These are phyloP conservation scores for Bipolaris sorokiniana DNA, from an alignment of 2,329 filamentous ascomycete species.

Conservation along the genomic window DNA sequence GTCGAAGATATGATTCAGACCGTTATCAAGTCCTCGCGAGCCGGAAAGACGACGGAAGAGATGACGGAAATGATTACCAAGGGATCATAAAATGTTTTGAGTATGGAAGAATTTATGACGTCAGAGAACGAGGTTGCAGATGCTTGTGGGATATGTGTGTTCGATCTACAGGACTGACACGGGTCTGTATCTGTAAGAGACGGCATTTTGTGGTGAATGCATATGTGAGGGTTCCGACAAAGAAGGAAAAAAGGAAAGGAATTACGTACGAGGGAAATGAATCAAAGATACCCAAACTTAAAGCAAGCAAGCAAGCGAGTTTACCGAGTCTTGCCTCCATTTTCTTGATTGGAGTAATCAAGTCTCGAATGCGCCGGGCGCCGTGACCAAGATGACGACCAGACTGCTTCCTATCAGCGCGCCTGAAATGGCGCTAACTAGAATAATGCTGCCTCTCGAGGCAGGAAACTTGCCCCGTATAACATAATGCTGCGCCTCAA, in stretches of 20 bases:
- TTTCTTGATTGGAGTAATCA: slow-evolving; percentile 17
- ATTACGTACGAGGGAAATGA: slow-evolving; percentile 15
- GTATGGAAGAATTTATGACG: neutral
- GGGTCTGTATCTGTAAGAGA: neutral
- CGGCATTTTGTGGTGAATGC: neutral
- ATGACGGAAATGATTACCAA: slow-evolving; percentile 41
- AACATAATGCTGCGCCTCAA: slow-evolving; percentile 79
- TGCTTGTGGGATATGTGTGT: neutral
- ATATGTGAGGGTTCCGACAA: neutral
- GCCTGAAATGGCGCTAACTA: slow-evolving; percentile 70
- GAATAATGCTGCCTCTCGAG: slow-evolving; percentile 73
- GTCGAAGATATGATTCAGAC: slow-evolving; percentile 83
- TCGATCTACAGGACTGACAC: neutral
- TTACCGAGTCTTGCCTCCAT: neutral
- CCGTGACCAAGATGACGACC: slow-evolving; percentile 64
- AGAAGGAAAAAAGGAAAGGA: slow-evolving; percentile 9
- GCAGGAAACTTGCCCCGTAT: slow-evolving; percentile 81
- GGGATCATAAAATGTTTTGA: neutral
- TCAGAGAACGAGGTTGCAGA: neutral
- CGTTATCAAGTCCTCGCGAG: slow-evolving; percentile 54
- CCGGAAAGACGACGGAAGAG: slow-evolving; percentile 50
- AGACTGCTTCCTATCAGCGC: slow-evolving; percentile 65
- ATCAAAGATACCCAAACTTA: slow-evolving; percentile 34
- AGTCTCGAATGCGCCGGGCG: slow-evolving; percentile 54
- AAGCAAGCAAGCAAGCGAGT: neutral